Evolutionary conservation across 2,329 filamentous ascomycete genomes (phyloP).

Genomic region (Aspergillus candidus): DNA sequence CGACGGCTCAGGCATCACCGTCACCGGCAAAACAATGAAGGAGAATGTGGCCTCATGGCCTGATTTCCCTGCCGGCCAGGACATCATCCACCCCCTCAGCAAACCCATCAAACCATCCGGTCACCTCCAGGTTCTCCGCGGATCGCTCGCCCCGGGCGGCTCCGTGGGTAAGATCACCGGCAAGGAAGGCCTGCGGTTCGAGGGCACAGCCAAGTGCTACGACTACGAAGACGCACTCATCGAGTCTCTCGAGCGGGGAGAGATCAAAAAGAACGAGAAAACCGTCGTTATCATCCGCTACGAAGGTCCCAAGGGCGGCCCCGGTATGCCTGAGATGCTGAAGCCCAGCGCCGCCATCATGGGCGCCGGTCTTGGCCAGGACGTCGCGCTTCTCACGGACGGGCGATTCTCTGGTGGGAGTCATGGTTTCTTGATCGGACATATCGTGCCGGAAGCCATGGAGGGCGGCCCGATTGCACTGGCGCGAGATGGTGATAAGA

Average conservation of each 20-base stretch:
- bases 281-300: slow-evolving; percentile 65
- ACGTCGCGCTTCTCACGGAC: slow-evolving; percentile 63
- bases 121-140: slow-evolving; percentile 62
- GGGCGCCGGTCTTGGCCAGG: slow-evolving; percentile 61
- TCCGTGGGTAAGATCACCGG: slow-evolving; percentile 65
- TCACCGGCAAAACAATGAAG: slow-evolving; percentile 7
- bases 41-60: slow-evolving; percentile 5
- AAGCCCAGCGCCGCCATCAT: slow-evolving; percentile 65
- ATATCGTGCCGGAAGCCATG: slow-evolving; percentile 14
- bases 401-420: slow-evolving; percentile 38
- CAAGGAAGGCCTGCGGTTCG: slow-evolving; percentile 60
- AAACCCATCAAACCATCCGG: slow-evolving; percentile 62
- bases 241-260: slow-evolving; percentile 54
- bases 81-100: slow-evolving; percentile 43
- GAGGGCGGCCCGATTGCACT: slow-evolving; percentile 10
- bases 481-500: slow-evolving; percentile 5
- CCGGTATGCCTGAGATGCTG: slow-evolving; percentile 66
- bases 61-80: slow-evolving; percentile 1
- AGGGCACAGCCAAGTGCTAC: slow-evolving; percentile 59
- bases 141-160: slow-evolving; percentile 60
- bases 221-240: slow-evolving; percentile 62
- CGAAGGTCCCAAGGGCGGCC: slow-evolving; percentile 63
- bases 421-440: slow-evolving; percentile 36
- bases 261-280: slow-evolving; percentile 64
- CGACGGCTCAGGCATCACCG: slow-evolving; percentile 3